A percentile compares a stretch with the other conserved stretches of the same genome.
These are phyloP conservation scores for Torulaspora franciscae DNA, from an alignment of 805 yeast genomes.

Conservation along the genomic window DNA sequence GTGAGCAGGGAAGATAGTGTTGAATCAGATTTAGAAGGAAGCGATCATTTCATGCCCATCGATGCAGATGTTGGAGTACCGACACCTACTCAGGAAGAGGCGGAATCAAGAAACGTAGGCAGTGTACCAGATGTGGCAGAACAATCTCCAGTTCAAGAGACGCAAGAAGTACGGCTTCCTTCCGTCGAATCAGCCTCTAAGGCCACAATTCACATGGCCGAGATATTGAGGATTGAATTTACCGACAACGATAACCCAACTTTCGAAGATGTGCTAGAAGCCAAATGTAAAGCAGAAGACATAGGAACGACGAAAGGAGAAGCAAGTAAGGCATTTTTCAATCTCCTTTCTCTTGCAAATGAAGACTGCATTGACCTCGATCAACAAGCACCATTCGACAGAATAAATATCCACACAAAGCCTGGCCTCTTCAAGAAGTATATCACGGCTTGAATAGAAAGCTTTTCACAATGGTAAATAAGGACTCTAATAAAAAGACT, in stretches of 20 bases:
- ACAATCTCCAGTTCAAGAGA: slow-evolving; percentile 2
- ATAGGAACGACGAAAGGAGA: slow-evolving; percentile 19
- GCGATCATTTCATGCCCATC: slow-evolving; percentile 16
- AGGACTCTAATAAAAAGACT: background rate
- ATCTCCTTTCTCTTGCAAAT: slow-evolving; percentile 75
- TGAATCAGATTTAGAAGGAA: slow-evolving; percentile 10
- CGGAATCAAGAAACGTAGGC: slow-evolving; percentile 2
- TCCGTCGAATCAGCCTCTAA: slow-evolving; percentile 27
- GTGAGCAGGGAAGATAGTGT: slow-evolving; percentile 6
- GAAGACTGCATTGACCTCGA: slow-evolving; percentile 60
- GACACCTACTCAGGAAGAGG: slow-evolving; percentile 6
- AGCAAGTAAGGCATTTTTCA: slow-evolving; percentile 56
- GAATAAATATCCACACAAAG: slow-evolving; percentile 48
- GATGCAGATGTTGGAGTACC: slow-evolving; percentile 16
- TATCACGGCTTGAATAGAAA: slow-evolving; percentile 15
- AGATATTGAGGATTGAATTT: slow-evolving; percentile 21
- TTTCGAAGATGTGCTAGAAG: slow-evolving; percentile 14
- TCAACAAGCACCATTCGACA: slow-evolving; percentile 58
- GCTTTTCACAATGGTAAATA: background rate
- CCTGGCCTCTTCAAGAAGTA: slow-evolving; percentile 37
- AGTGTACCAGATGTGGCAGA: slow-evolving; percentile 8
- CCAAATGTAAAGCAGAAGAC: slow-evolving; percentile 6
- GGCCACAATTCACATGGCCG: slow-evolving; percentile 30
- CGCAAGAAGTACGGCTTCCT: slow-evolving; percentile 16
- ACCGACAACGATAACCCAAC: slow-evolving; percentile 13